Evolutionary conservation across 2,329 filamentous ascomycete species (phyloP).

Genomic region (Ascochyta lentis): DNA sequence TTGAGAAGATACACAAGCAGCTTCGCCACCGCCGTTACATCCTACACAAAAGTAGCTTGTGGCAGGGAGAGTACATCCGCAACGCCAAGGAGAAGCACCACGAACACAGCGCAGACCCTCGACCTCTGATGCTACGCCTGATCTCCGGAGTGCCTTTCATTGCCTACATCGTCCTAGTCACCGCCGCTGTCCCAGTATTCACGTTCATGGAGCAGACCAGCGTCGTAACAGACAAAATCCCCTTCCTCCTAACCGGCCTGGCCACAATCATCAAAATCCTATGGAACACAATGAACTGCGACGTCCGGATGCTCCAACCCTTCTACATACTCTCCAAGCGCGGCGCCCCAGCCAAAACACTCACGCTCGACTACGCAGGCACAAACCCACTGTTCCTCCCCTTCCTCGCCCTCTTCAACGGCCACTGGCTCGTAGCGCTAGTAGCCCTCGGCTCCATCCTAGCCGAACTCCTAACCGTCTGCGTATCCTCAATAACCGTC

Average conservation of each 20-base stretch:
- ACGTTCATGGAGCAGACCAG: constrained; percentile 64
- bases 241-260: constrained; percentile 70
- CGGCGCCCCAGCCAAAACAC: constrained; percentile 68
- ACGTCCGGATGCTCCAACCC: constrained; percentile 75
- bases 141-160: constrained; percentile 68
- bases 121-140: constrained; percentile 72
- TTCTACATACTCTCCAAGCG: constrained; percentile 73
- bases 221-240: constrained; percentile 65
- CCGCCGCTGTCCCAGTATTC: constrained; percentile 65
- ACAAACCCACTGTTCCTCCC: constrained; percentile 72
- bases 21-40: constrained; percentile 72
- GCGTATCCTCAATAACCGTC: constrained; percentile 70
- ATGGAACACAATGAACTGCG: constrained; percentile 73
- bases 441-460: constrained; percentile 75
- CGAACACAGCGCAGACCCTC: constrained; percentile 58
- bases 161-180: constrained; percentile 62
- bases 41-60: constrained; percentile 73
- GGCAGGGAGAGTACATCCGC: constrained; percentile 64
- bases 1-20: constrained; percentile 70
- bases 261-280: constrained; percentile 71
- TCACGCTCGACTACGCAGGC: constrained; percentile 76
- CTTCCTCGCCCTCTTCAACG: constrained; percentile 66
- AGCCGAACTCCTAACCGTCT: constrained; percentile 74
- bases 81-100: constrained; percentile 59
- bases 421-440: constrained; percentile 69